Evolutionary conservation across 148 eudicot species (phyloP).

Genomic region (Chenopodium quinoa): DNA sequence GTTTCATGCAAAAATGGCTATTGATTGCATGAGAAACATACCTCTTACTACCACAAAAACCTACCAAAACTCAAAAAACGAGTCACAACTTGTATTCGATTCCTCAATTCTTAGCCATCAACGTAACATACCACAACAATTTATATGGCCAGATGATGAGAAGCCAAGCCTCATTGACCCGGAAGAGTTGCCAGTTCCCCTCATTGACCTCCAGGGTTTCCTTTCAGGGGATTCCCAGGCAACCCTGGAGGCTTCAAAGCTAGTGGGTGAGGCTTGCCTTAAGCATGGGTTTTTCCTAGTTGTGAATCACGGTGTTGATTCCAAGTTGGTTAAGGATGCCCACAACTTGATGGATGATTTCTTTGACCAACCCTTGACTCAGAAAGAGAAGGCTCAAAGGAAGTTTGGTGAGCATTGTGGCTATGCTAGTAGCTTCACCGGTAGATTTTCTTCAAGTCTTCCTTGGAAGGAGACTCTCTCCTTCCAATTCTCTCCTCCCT

Average conservation of each 20-base stretch:
- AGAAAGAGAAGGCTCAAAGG: slow-evolving; percentile 57
- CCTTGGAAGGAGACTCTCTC: slow-evolving; percentile 90
- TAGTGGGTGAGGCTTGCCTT: slow-evolving; percentile 48
- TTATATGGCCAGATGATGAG: slow-evolving; percentile 70
- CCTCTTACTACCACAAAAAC: slow-evolving; percentile 10
- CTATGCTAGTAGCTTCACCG: slow-evolving; percentile 76
- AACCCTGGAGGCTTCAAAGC: slow-evolving; percentile 33
- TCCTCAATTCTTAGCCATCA: slow-evolving; percentile 40
- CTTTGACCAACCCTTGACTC: slow-evolving; percentile 50
- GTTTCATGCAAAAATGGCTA: slow-evolving; percentile 43
- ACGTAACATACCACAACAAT: slow-evolving; percentile 47
- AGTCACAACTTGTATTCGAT: slow-evolving; percentile 44
- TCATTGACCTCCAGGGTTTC: slow-evolving; percentile 52
- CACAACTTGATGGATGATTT: slow-evolving; percentile 60
- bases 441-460: slow-evolving; percentile 55
- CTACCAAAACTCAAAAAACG: slow-evolving; percentile 14
- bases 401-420: slow-evolving; percentile 77
- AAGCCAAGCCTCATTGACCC: slow-evolving; percentile 35
- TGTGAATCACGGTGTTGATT: slow-evolving; percentile 57
- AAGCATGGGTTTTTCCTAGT: slow-evolving; percentile 72
- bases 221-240: slow-evolving; percentile 38
- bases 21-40: slow-evolving; percentile 36
- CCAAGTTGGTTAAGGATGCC: slow-evolving; percentile 42
- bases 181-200: slow-evolving; percentile 43
- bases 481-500: slow-evolving; percentile 36